These are phyloP conservation scores for Sphagnum magellanicum DNA, from an alignment of 228 moss, liverwort and hornwort genomes.

Conservation along the genomic window DNA sequence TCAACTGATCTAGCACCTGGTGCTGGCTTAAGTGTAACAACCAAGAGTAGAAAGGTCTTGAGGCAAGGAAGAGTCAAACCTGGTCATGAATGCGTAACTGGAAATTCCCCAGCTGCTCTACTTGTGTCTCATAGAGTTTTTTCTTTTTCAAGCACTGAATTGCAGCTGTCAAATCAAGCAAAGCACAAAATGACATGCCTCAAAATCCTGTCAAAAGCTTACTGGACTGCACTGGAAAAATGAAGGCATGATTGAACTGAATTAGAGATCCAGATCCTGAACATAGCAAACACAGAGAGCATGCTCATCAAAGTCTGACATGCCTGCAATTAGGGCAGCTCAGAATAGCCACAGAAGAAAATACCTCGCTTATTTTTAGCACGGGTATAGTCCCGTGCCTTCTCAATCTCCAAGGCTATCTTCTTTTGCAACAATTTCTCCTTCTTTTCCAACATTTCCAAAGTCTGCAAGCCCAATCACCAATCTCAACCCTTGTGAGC, in stretches of 20 bases:
- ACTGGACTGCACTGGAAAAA: no score
- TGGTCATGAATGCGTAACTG: slow-evolving; percentile 99
- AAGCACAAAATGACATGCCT: no score
- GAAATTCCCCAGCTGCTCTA: slow-evolving; percentile 97
- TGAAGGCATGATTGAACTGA: no score
- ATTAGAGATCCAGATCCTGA: no score
- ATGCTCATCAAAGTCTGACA: no score
- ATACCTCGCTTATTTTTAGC: slow-evolving; percentile 90
- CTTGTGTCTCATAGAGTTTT: slow-evolving; percentile 92
- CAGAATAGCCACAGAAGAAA: slow-evolving; percentile 1
- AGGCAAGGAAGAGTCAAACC: slow-evolving; percentile 23
- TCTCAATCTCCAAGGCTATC: slow-evolving; percentile 94
- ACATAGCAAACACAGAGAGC: no score
- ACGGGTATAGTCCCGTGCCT: slow-evolving; percentile 85
- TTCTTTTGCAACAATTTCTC: slow-evolving; percentile 98
- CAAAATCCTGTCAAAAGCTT: no score
- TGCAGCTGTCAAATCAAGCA: slow-evolving; percentile 60
- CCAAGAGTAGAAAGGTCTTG: no score
- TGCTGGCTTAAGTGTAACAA: no score
- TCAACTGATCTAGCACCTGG: no score
- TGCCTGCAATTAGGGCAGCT: no score
- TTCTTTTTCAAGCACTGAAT: slow-evolving; percentile 99
- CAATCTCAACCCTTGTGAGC: no score
- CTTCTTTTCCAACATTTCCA: slow-evolving; percentile 99
- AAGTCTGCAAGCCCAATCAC: slow-evolving; percentile 43